A percentile compares a stretch with the other conserved stretches of the same genome.
phyloP scores from a whole-genome alignment of 1,284 basidiomycete genomes.

The Cryptococcus hybrid region DNA sequence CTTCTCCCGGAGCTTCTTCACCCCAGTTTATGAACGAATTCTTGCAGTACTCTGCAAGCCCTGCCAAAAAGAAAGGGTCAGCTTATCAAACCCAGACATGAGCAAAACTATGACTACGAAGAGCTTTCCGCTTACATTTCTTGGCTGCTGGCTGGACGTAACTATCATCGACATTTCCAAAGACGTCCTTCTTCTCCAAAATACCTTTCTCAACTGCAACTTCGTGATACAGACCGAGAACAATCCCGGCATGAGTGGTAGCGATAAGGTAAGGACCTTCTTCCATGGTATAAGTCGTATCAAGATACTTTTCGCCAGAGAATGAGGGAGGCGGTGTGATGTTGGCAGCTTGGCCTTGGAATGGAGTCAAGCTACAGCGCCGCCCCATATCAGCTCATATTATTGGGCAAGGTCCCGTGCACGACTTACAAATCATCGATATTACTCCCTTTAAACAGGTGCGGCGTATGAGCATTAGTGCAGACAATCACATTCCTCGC shows the following conservation, averaged over 20 bases:
- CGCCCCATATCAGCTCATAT: not conserved
- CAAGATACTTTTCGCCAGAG: slow-evolving; percentile 14
- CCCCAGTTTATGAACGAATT: slow-evolving; percentile 23
- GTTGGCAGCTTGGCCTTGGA: slow-evolving; percentile 25
- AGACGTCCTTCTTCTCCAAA: slow-evolving; percentile 11
- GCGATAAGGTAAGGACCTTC: slow-evolving; percentile 28
- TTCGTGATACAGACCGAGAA: slow-evolving; percentile 17
- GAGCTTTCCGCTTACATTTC: slow-evolving; percentile 1
- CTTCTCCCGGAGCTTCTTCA: slow-evolving; percentile 23
- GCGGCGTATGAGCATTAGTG: slow-evolving; percentile 38
- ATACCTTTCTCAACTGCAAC: slow-evolving; percentile 5
- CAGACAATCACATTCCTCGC: slow-evolving; percentile 31
- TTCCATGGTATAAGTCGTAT: slow-evolving; percentile 22
- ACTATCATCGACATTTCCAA: slow-evolving; percentile 17
- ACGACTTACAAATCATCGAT: slow-evolving; percentile 16
- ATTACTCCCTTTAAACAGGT: slow-evolving; percentile 24
- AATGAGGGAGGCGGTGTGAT: slow-evolving; percentile 21
- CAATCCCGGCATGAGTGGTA: slow-evolving; percentile 24
- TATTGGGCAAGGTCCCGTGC: not conserved
- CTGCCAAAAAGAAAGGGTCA: not conserved
- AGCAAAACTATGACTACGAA: too few relatives aligned
- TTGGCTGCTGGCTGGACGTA: slow-evolving; percentile 7
- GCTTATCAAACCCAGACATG: too few relatives aligned
- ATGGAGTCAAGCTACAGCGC: slow-evolving; percentile 19
- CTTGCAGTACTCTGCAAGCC: not conserved